Base-by-base conservation (phyloP, 768 basidiomycete species). In the Tulasnella sp. region DNA sequence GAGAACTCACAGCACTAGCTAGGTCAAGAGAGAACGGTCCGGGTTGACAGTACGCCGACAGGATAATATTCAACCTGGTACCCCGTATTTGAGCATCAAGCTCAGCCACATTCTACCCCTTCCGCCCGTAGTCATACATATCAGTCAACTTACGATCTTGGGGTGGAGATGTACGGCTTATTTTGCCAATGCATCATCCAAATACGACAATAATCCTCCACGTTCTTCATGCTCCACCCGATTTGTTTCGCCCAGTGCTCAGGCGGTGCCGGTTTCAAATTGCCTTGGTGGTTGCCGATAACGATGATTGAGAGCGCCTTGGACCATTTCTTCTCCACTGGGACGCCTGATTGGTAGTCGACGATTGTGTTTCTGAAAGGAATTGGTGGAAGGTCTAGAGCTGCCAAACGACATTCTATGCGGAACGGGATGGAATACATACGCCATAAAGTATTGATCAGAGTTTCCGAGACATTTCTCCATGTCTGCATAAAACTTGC, bases 31-130 rank as follows among this genome's bases (percentile, higher is more conserved):
- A 78, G 40, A 76, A 76, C 17, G 77, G 74, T 4, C 92, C 84
- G 78, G 91, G 91, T 76, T 92, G 91, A 0, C 90, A 90, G 78
- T 93, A 91, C 91, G 91, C 54, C 4, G 86, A 88, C n/a, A 93
- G 83, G 78, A 92, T 91, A 49, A 93, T 91, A 77, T 92, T 91
- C 22, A 92, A 81, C 0, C 90, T 91, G 14, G 90, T 89, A 2
- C 89, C 88, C 58, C 86, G 83, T 80, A 88, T 86, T 42, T 2
- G 17, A 42, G 42, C 42, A 17, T 42, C 42, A 17, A 14, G 42
- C 12, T 42, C 42, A 0, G 83, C 80, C 12, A 79, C 79, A 0
- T 86, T 84, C 0, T 83, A 83, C 42, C 42, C 42, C 2, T 7
- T 42, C 40, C n/a, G n/a, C n/a, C 42, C 34, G 7, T 69, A 64